A percentile compares a stretch with the other conserved stretches of the same genome.
These are phyloP conservation scores for Cercospora sp. DNA, from an alignment of 2,329 filamentous ascomycete genomes.

Conservation along the genomic window DNA sequence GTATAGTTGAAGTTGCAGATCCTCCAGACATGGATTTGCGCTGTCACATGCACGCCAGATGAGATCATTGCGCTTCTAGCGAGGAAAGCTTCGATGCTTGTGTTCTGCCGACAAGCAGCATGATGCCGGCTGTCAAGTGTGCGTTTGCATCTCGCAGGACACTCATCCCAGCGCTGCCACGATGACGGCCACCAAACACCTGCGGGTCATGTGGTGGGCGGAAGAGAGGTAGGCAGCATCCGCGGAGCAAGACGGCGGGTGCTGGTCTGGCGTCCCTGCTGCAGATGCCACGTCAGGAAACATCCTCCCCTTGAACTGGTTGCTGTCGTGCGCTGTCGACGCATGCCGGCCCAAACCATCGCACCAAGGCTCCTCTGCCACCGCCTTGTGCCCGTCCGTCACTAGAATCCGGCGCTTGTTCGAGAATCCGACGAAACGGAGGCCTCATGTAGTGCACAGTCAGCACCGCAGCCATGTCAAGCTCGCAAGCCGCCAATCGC, in stretches of 20 bases:
- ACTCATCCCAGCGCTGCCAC: background rate
- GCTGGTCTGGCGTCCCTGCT: background rate
- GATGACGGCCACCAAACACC: background rate
- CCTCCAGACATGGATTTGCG: background rate
- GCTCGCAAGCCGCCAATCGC: slow-evolving; percentile 26
- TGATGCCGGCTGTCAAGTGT: background rate
- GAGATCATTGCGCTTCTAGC: slow-evolving; percentile 3
- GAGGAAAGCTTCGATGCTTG: slow-evolving; percentile 2
- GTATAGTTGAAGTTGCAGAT: background rate
- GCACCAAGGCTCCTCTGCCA: background rate
- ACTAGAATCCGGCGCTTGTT: background rate
- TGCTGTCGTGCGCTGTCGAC: background rate
- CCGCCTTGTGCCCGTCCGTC: background rate
- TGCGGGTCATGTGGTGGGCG: slow-evolving; percentile 5
- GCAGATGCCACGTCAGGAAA: slow-evolving; percentile 4
- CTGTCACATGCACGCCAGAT: slow-evolving; percentile 6
- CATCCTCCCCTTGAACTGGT: background rate
- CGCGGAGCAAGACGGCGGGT: background rate
- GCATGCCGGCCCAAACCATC: background rate
- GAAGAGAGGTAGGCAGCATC: slow-evolving; percentile 1
- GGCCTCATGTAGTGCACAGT: slow-evolving; percentile 4
- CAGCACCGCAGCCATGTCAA: slow-evolving; percentile 14
- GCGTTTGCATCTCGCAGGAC: background rate
- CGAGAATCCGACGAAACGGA: background rate
- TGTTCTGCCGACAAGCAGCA: background rate